Base-by-base conservation (phyloP, 345 rosid species). In the Acer campestre region DNA sequence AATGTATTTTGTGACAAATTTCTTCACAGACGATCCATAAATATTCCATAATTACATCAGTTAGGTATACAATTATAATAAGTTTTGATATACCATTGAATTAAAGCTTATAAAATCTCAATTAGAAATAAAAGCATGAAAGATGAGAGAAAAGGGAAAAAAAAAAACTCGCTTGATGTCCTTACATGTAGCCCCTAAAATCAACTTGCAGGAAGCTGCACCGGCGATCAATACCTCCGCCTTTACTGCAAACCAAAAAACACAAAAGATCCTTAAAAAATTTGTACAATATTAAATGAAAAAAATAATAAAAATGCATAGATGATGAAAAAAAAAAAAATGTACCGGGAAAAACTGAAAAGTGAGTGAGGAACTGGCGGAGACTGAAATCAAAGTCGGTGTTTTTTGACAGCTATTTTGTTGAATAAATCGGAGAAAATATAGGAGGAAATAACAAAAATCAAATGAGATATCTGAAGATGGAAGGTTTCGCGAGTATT, bases 401-500 rank as follows among this genome's bases (percentile, higher is more conserved):
- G 25, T 16, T 49, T 68, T 68, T 48, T 1, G 74, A 38, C 2
- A 42, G 70, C n/a, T 55, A 63, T 29, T 64, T 9, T 0, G 67
- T 61, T 4, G 42, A 48, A 62, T 7, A 27, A n/a, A 17, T 1
- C 4, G 61, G 61, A 63, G 61, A 63, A 62, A 61, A 55, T 46
- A 23, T 13, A 46, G 63, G 74, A 29, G 31, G 31, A 53, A 40
- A 27, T 17, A 9, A 61, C 10, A 27, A 62, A 56, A 46, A 13
- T 40, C 59, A 29, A 12, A 44, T 3, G 49, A 3, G 23, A 18
- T n/a, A 81, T 75, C 71, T 65, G 13, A 68, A 55, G 78, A 81
- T 64, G 77, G 69, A 82, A 75, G 90, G 90, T 79, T 10, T 68
- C 44, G 81, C 89, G 85, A 63, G 89, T 7, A 42, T 7, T 42